phyloP scores from a whole-genome alignment of 306 rosid genomes.

The Ammopiptanthus mongolicus region DNA sequence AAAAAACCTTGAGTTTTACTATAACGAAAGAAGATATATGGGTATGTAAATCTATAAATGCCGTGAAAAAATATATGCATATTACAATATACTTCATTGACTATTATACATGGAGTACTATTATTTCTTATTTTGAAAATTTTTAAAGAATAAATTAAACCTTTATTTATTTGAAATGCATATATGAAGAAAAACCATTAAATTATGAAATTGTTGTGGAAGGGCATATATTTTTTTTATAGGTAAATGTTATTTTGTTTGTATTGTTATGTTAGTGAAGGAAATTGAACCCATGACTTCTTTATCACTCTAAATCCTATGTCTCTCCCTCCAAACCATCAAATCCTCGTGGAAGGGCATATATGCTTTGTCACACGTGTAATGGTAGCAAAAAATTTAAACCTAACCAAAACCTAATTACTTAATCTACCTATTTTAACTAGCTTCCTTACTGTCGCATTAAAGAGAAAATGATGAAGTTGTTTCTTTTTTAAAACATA shows the following conservation, averaged over 20 bases:
- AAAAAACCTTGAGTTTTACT: background rate
- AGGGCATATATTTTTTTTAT: conserved; percentile 34
- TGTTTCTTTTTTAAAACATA: background rate
- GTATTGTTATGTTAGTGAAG: too few species aligned
- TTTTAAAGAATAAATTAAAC: background rate
- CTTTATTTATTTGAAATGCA: background rate
- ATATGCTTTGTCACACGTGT: conserved; percentile 42
- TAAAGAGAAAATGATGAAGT: conserved; percentile 1
- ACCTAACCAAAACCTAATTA: conserved; percentile 15
- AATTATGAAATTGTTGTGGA: conserved; percentile 1
- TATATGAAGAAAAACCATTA: background rate
- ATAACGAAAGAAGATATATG: background rate
- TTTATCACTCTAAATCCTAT: too few species aligned
- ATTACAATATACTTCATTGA: background rate
- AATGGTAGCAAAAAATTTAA: conserved; percentile 29
- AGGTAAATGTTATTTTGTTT: too few species aligned
- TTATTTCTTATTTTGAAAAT: too few species aligned
- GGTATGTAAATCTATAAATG: background rate
- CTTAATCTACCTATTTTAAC: conserved; percentile 34
- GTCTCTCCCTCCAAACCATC: too few species aligned
- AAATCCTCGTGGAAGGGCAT: conserved; percentile 21
- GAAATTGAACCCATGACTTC: too few species aligned
- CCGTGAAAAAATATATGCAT: background rate
- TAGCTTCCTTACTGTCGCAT: background rate
- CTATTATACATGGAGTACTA: background rate